Base-by-base conservation (phyloP, 352 stramenopile species). In the Globisporangium canariense region DNA sequence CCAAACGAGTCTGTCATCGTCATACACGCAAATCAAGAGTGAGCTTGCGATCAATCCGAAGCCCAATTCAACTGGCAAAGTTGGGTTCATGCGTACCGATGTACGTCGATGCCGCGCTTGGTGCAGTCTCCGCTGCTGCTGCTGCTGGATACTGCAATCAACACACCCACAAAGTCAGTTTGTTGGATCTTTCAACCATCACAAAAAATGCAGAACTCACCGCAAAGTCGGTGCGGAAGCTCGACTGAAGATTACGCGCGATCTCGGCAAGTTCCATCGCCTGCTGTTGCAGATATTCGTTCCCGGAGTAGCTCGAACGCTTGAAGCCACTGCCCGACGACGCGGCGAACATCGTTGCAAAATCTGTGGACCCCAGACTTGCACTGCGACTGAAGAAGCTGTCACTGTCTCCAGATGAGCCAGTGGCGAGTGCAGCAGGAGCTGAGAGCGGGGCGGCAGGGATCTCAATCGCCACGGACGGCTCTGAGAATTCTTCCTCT, bases 201-300 rank as follows among this genome's bases (percentile, higher is more conserved):
- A 34, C 46, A 52, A 11, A 16, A 41, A 3, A 25, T 5, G 6
- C 20, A 38, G 5, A 40, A 32, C 61, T 7, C 41, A 70, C 60
- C 34, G 60, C 34, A 25, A 60, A 64, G 54, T 71, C 65, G 16
- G 65, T 47, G 1, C 68, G 66, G 47, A 81, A 84, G 4, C 74
- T 78, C 34, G 79, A 87, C 65, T 90, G 78, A 50, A 90, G 58
- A 52, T 74, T 90, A 20, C 80, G 74, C 13, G 81, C 79, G 45
- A 89, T 85, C 56, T 87, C 81, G 0, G 75, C 79, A 13, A 90
- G 66, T 64, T 90, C 81, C 64, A 84, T 83, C 14, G 79, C 75
- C 64, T 88, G 76, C 53, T 83, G 76, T 64, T 89, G 73, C 40
- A 87, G 69, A 60, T 75, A 76, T 9, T 83, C 75, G 60, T 81